Evolutionary conservation across 768 basidiomycete species (phyloP), one percentile per base, ranked within the genome.

Genomic region (Cystofilobasidium bisporidii): DNA sequence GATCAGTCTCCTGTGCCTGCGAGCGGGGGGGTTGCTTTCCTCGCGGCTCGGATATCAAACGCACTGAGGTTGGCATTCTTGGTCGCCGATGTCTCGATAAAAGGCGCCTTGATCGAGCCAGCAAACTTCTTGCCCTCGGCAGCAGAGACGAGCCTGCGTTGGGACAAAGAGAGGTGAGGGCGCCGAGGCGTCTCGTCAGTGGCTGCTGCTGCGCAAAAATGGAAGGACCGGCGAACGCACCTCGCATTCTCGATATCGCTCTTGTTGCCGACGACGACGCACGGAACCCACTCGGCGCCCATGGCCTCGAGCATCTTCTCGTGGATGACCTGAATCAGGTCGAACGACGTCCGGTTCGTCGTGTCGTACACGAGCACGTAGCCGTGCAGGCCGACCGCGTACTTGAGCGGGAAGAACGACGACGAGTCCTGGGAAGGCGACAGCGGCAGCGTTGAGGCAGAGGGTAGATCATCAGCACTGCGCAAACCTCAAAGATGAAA

Each of bases 281-380:
- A 69, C 6, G 68, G 68, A 1, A 55, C 68, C 63, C 63, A 69
- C 58, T 69, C 68, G 2, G 68, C 68, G 40, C 68, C 68, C n/a
- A 59, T 69, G 47, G 63, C 62, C 48, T 69, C 68, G 24, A 69
- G 57, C 68, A 69, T 69, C 68, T 69, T 69, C 45, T 69, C 68
- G 43, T 69, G 60, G 58, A 69, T 69, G 24, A 62, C 59, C 57
- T 64, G 56, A 28, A 69, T 62, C 20, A 69, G 63, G 20, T 69
- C 68, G 24, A 69, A 69, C 30, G 68, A 69, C 8, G 55, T 53
- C 47, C 68, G 57, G 48, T 69, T 69, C 40, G 68, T 59, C 41
- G 41, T 48, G 63, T 69, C 57, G 63, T 69, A 69, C 18, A 69
- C 68, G n/a, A 69, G 53, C 20, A 69, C 63, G 47, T 69, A 69